These are phyloP conservation scores for Graphium sp. DNA, from an alignment of 2,329 filamentous ascomycete genomes.

Conservation along the genomic window DNA sequence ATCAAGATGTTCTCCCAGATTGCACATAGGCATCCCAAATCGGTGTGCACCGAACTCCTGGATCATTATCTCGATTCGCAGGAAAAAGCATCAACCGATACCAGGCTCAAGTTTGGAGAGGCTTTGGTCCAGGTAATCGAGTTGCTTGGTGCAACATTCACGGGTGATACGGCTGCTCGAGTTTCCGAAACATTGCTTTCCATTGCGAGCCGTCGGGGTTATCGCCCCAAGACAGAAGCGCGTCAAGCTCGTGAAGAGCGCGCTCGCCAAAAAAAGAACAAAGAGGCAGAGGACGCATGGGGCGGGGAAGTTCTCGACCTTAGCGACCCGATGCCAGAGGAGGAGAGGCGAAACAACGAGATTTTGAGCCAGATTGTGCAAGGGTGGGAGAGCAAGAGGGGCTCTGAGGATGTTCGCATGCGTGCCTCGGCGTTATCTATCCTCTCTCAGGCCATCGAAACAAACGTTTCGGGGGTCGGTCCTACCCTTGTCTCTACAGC, in stretches of 20 bases:
- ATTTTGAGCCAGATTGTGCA: conserved; percentile 41
- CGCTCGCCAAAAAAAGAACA: conserved; percentile 25
- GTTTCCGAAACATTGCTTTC: conserved; percentile 43
- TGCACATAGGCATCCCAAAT: conserved; percentile 41
- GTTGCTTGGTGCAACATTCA: conserved; percentile 36
- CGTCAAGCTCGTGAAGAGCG: conserved; percentile 34
- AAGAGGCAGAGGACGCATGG: conserved; percentile 35
- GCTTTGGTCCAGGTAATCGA: conserved; percentile 48
- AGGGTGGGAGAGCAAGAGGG: conserved; percentile 50
- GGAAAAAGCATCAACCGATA: conserved; percentile 42
- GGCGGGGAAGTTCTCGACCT: conserved; percentile 32
- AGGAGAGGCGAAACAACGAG: conserved; percentile 27
- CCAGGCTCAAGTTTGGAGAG: conserved; percentile 52
- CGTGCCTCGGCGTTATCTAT: conserved; percentile 54
- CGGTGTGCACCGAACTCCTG: conserved; percentile 43
- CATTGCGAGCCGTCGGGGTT: conserved; percentile 45
- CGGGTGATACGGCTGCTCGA: conserved; percentile 30
- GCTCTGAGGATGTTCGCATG: conserved; percentile 53
- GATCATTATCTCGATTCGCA: conserved; percentile 50
- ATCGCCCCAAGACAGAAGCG: conserved; percentile 40
- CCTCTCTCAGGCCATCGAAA: conserved; percentile 41
- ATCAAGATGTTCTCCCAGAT: conserved; percentile 49
- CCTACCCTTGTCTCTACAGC: conserved; percentile 32
- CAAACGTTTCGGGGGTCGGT: conserved; percentile 38
- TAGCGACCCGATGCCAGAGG: conserved; percentile 24